Evolutionary conservation across 495 filamentous ascomycete species (phyloP).

Genomic region (Aspergillus kassunensis): DNA sequence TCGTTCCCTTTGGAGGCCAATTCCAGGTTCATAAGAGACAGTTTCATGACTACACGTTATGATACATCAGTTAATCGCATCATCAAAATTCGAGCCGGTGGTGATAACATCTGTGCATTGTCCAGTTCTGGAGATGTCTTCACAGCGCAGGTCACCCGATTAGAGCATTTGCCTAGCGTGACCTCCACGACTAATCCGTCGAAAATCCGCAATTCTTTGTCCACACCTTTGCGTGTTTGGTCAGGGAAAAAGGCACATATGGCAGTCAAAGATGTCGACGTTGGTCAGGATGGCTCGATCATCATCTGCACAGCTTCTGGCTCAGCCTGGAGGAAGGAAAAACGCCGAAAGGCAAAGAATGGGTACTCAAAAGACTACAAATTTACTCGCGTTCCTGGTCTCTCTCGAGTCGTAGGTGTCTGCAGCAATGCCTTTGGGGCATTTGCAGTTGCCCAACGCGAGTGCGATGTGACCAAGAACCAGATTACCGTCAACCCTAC

Average conservation of each 20-base stretch:
- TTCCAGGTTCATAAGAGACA: slow-evolving; percentile 61
- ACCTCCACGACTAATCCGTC: slow-evolving; percentile 85
- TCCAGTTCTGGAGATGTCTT: slow-evolving; percentile 82
- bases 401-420: slow-evolving; percentile 79
- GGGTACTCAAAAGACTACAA: slow-evolving; percentile 75
- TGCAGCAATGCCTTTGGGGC: slow-evolving; percentile 83
- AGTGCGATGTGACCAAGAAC: slow-evolving; percentile 75
- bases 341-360: slow-evolving; percentile 75
- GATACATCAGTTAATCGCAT: slow-evolving; percentile 61
- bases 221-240: slow-evolving; percentile 75
- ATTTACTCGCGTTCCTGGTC: slow-evolving; percentile 79
- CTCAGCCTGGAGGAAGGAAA: slow-evolving; percentile 84
- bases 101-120: slow-evolving; percentile 84
- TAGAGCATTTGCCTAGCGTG: slow-evolving; percentile 52
- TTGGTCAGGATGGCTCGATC: slow-evolving; percentile 91
- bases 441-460: slow-evolving; percentile 81
- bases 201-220: slow-evolving; percentile 76
- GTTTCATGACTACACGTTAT: slow-evolving; percentile 64
- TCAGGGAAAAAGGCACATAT: slow-evolving; percentile 73
- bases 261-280: slow-evolving; percentile 78
- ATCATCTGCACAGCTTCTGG: slow-evolving; percentile 91
- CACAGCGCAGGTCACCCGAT: slow-evolving; percentile 66
- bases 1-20: slow-evolving; percentile 73
- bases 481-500: slow-evolving; percentile 62
- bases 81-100: slow-evolving; percentile 72